Conservation (phyloP, 1,284 basidiomycete genomes). For the Waitea zeae region DNA sequence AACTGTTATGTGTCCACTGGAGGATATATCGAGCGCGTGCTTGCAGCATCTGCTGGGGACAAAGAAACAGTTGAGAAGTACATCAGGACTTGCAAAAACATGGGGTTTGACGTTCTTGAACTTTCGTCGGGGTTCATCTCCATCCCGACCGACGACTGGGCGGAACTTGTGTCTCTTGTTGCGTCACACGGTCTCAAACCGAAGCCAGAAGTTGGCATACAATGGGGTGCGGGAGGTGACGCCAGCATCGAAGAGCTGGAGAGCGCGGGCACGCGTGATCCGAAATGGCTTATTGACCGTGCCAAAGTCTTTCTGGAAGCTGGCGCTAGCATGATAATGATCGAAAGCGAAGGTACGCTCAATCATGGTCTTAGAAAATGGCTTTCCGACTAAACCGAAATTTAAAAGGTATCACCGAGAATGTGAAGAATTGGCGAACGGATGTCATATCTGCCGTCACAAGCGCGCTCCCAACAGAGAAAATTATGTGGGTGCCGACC, state of each 20-base stretch:
- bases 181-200: slow-evolving; percentile 23
- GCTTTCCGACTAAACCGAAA: too few relatives aligned
- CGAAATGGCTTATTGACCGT: slow-evolving; percentile 24
- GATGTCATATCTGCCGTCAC: too few relatives aligned
- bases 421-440: too few relatives aligned
- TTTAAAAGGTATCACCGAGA: too few relatives aligned
- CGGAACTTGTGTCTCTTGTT: slow-evolving; percentile 22
- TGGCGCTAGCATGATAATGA: slow-evolving; percentile 26
- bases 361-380: too few relatives aligned
- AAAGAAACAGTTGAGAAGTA: slow-evolving; percentile 19
- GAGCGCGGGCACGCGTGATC: slow-evolving; percentile 21
- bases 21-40: slow-evolving; percentile 24
- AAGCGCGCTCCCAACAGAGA: too few relatives aligned
- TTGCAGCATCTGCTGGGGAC: slow-evolving; percentile 19
- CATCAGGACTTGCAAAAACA: slow-evolving; percentile 20
- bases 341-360: slow-evolving; percentile 30
- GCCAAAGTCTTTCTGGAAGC: slow-evolving; percentile 23
- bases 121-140: slow-evolving; percentile 28
- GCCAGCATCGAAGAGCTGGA: slow-evolving; percentile 21
- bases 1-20: slow-evolving; percentile 23
- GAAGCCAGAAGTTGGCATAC: slow-evolving; percentile 23
- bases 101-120: slow-evolving; percentile 26
- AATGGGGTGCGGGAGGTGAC: slow-evolving; percentile 23
- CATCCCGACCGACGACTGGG: slow-evolving; percentile 26
- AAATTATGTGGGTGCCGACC: too few relatives aligned